These are phyloP conservation scores for Malus orientalis DNA, from an alignment of 306 rosid genomes.

Conservation along the genomic window DNA sequence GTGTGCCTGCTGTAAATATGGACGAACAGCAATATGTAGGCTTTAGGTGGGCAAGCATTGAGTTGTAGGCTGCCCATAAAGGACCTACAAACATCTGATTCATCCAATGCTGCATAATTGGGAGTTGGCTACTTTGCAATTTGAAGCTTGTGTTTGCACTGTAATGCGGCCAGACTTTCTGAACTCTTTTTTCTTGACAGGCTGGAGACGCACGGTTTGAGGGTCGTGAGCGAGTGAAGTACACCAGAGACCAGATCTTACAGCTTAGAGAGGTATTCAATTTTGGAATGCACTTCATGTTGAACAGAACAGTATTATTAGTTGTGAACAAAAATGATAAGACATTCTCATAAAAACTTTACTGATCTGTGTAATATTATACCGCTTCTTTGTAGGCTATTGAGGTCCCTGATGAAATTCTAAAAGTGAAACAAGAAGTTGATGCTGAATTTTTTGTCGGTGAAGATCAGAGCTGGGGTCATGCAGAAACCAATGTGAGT, in stretches of 20 bases:
- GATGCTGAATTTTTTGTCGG: slow-evolving; percentile 77
- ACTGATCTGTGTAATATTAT: neutral
- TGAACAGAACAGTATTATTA: neutral
- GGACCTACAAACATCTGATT: slow-evolving; percentile 37
- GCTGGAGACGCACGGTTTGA: slow-evolving; percentile 84
- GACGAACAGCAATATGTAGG: slow-evolving; percentile 50
- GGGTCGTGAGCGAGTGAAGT: slow-evolving; percentile 69
- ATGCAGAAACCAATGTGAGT: slow-evolving; percentile 62
- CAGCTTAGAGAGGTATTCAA: slow-evolving; percentile 61
- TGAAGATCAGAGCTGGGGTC: slow-evolving; percentile 85
- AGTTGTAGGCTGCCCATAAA: slow-evolving; percentile 49
- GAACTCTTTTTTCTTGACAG: slow-evolving; percentile 26
- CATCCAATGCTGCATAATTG: neutral
- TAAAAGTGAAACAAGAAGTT: slow-evolving; percentile 61
- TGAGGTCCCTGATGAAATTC: slow-evolving; percentile 59
- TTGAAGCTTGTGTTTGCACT: neutral
- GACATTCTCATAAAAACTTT: neutral
- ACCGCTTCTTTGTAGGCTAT: slow-evolving; percentile 37
- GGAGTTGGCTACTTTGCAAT: neutral
- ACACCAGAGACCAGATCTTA: slow-evolving; percentile 69
- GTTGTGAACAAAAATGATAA: neutral
- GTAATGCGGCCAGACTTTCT: neutral
- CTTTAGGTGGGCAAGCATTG: slow-evolving; percentile 59
- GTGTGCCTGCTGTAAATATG: slow-evolving; percentile 77
- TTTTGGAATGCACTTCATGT: neutral